phyloP scores from a whole-genome alignment of 495 filamentous ascomycete genomes.

The Pseudomonodictys pantanalensis region DNA sequence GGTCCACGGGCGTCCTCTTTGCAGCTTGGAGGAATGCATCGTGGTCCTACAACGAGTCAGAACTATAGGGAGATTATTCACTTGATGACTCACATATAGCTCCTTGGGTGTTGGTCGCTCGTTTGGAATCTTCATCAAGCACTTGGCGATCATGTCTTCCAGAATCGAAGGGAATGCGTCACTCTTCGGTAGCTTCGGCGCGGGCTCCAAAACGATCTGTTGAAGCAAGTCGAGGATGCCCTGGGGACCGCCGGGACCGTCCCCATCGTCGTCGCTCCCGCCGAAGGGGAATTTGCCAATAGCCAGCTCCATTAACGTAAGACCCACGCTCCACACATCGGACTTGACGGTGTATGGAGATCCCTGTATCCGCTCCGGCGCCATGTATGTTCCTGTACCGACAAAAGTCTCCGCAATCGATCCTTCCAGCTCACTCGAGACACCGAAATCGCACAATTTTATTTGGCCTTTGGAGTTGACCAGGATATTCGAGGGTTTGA shows the following conservation, averaged over 20 bases:
- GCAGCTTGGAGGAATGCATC: slow-evolving; percentile 92
- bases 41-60: slow-evolving; percentile 58
- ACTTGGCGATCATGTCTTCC: slow-evolving; percentile 96
- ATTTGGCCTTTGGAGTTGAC: slow-evolving; percentile 92
- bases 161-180: slow-evolving; percentile 93
- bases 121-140: slow-evolving; percentile 81
- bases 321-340: slow-evolving; percentile 97
- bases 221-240: slow-evolving; percentile 95
- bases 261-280: slow-evolving; percentile 66
- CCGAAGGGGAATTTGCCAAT: slow-evolving; percentile 95
- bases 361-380: slow-evolving; percentile 93
- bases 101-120: slow-evolving; percentile 88
- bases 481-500: slow-evolving; percentile 96
- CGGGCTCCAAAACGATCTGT: slow-evolving; percentile 95
- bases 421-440: slow-evolving; percentile 93
- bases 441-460: slow-evolving; percentile 97
- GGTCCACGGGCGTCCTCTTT: slow-evolving; percentile 87
- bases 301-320: slow-evolving; percentile 92
- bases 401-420: slow-evolving; percentile 98
- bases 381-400: slow-evolving; percentile 98
- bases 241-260: slow-evolving; percentile 71
- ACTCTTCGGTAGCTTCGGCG: slow-evolving; percentile 89
- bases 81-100: slow-evolving; percentile 57
- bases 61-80: not conserved
- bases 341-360: slow-evolving; percentile 97